A percentile compares a stretch with the other conserved stretches of the same genome.
These are phyloP conservation scores for Myrmaecium sp. DNA, from an alignment of 2,329 filamentous ascomycete genomes.

Conservation along the genomic window DNA sequence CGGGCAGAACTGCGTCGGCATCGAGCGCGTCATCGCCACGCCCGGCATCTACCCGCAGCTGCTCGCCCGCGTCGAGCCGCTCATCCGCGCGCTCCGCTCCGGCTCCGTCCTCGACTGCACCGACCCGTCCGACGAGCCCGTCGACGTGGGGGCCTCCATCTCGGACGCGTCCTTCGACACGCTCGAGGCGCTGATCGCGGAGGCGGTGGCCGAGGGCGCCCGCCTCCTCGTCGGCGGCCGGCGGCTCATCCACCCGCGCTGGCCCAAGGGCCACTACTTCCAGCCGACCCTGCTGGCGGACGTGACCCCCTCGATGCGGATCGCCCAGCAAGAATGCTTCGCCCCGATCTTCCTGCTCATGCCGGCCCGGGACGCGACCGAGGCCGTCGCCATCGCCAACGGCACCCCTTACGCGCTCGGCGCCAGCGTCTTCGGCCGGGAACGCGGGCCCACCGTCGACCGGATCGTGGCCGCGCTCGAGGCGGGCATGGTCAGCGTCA, in stretches of 20 bases:
- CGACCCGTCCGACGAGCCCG: conserved; percentile 21
- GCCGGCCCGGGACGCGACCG: conserved; percentile 46
- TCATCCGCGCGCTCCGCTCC: conserved; percentile 57
- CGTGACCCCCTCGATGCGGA: conserved; percentile 69
- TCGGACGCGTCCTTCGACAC: conserved; percentile 58
- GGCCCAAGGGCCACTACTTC: conserved; percentile 81
- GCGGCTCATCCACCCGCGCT: conserved; percentile 51
- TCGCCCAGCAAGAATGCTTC: conserved; percentile 85
- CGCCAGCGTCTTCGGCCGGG: conserved; percentile 64
- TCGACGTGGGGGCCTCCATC: conserved; percentile 83
- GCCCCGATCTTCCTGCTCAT: conserved; percentile 80
- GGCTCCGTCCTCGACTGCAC: conserved; percentile 45
- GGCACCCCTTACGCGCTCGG: conserved; percentile 73
- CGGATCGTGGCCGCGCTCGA: conserved; percentile 51
- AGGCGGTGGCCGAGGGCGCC: conserved; percentile 66
- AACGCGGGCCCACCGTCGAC: conserved; percentile 43
- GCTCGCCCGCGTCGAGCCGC: conserved; percentile 51
- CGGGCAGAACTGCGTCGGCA: conserved; percentile 95
- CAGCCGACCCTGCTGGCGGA: conserved; percentile 77
- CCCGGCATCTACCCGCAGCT: conserved; percentile 61
- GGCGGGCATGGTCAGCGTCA: conserved; percentile 83
- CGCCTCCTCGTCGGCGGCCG: conserved; percentile 66
- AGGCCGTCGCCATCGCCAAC: conserved; percentile 68
- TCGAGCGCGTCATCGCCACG: conserved; percentile 77
- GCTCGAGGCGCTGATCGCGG: conserved; percentile 59